Evolutionary conservation across 495 filamentous ascomycete species (phyloP).

Genomic region (Neurospora sp.): DNA sequence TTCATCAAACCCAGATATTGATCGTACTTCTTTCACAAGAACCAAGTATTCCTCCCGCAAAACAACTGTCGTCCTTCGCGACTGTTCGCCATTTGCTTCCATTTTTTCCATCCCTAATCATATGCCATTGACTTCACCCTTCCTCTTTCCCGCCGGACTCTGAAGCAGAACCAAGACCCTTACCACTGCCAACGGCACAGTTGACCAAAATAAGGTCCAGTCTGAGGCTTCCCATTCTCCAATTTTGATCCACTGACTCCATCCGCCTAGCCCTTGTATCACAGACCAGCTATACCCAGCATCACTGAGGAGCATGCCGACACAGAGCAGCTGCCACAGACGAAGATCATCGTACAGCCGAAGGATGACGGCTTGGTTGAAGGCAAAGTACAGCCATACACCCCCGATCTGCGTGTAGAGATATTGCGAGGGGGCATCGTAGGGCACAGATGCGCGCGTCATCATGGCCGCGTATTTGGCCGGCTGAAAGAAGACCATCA

Average conservation of each 20-base stretch:
- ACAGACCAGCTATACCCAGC: constrained; percentile 4
- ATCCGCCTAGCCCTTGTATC: constrained; percentile 21
- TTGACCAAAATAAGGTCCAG: constrained; percentile 6
- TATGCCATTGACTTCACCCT: background rate
- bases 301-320: constrained; percentile 21
- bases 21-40: background rate
- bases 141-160: constrained; percentile 5
- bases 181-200: constrained; percentile 3
- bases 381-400: constrained; percentile 42
- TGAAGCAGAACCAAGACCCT: constrained; percentile 10
- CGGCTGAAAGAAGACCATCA: constrained; percentile 34
- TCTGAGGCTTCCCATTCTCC: constrained; percentile 11
- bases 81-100: background rate
- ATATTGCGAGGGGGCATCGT: constrained; percentile 4
- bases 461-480: constrained; percentile 20
- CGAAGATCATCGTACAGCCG: constrained; percentile 37
- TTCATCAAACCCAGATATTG: background rate
- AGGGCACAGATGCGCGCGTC: constrained; percentile 8
- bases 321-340: constrained; percentile 37
- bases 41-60: background rate
- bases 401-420: constrained; percentile 42
- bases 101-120: background rate
- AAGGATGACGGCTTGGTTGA: constrained; percentile 49
- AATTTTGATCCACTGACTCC: constrained; percentile 5
- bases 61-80: background rate